phyloP scores from a whole-genome alignment of 2,329 filamentous ascomycete genomes.

The Neodidymelliopsis sp. region DNA sequence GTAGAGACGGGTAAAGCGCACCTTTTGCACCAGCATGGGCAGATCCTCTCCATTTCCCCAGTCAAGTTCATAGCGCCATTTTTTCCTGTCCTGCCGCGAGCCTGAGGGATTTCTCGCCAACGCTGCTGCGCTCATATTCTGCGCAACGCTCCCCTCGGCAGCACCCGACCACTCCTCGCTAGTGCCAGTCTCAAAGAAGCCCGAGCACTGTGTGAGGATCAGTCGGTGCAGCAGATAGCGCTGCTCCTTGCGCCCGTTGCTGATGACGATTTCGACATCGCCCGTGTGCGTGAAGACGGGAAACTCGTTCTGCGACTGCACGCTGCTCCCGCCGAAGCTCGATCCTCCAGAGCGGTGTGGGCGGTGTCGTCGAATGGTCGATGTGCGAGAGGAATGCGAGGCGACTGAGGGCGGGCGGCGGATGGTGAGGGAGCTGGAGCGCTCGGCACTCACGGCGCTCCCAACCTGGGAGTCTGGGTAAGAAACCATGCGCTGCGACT shows the following conservation, averaged over 20 bases:
- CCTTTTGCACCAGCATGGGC: conserved; percentile 87
- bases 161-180: conserved; percentile 76
- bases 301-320: conserved; percentile 85
- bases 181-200: conserved; percentile 89
- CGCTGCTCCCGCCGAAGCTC: conserved; percentile 73
- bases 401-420: conserved; percentile 70
- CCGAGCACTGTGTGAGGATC: conserved; percentile 87
- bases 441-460: conserved; percentile 52
- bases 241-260: conserved; percentile 73
- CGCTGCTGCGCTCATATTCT: conserved; percentile 39
- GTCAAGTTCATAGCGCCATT: conserved; percentile 91
- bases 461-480: conserved; percentile 60
- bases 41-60: conserved; percentile 73
- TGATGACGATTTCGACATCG: conserved; percentile 88
- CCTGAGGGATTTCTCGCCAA: conserved; percentile 52
- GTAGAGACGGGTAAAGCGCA: conserved; percentile 44
- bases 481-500: conserved; percentile 64
- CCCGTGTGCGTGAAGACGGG: conserved; percentile 89
- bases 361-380: conserved; percentile 49
- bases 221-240: conserved; percentile 87
- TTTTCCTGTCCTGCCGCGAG: conserved; percentile 59
- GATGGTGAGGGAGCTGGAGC: conserved; percentile 59
- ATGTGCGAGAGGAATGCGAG: conserved; percentile 62
- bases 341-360: conserved; percentile 82
- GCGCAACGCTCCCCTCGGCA: conserved; percentile 34